These are phyloP conservation scores for Apiospora marii DNA, from an alignment of 2,329 filamentous ascomycete genomes.

Conservation along the genomic window DNA sequence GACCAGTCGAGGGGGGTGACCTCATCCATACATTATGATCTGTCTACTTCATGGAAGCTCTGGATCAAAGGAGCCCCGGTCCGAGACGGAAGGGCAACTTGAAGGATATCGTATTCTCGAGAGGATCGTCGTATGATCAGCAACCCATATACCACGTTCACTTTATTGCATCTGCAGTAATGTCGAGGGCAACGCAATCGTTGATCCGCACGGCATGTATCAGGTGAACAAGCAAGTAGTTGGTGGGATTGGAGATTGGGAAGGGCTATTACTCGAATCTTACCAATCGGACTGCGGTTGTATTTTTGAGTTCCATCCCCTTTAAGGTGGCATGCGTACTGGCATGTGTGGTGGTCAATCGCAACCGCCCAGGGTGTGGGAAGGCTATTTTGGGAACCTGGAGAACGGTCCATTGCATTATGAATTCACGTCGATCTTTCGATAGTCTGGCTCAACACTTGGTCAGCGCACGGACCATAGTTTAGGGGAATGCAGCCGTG, in stretches of 20 bases:
- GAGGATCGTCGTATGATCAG: not conserved
- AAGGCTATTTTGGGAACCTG: conserved; percentile 18
- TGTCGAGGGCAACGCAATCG: not conserved
- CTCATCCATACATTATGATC: not conserved
- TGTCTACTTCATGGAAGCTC: not conserved
- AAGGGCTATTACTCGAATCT: not conserved
- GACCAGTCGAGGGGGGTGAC: not conserved
- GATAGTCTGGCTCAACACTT: conserved; percentile 13
- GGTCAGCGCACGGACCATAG: not conserved
- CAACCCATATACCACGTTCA: not conserved
- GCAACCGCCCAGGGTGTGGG: not conserved
- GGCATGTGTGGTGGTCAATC: not conserved
- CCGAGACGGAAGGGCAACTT: not conserved
- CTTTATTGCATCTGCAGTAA: not conserved
- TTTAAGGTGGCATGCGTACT: not conserved
- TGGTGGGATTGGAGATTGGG: not conserved
- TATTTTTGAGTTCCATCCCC: not conserved
- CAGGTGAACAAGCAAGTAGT: not conserved
- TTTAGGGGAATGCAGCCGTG: not conserved
- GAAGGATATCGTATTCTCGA: conserved; percentile 5
- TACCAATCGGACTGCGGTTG: not conserved
- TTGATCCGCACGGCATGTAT: not conserved
- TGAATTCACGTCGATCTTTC: conserved; percentile 19
- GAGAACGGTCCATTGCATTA: conserved; percentile 17
- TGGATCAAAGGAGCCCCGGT: not conserved